phyloP scores from a whole-genome alignment of 2,329 filamentous ascomycete species.

The Ophiocordyceps camponoti-floridani region DNA sequence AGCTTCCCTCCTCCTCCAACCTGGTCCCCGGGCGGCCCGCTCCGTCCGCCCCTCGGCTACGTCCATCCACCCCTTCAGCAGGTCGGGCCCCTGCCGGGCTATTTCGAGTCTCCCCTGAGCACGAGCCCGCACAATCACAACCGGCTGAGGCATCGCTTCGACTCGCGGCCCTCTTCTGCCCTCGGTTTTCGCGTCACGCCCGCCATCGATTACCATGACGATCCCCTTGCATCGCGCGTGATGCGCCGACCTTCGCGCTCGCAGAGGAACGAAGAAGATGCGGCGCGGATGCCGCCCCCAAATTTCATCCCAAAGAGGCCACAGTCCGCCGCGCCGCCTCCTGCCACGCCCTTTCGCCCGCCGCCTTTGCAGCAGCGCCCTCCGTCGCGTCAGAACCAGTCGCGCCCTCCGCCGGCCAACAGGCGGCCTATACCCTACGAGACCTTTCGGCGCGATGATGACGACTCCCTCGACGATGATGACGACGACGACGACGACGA shows the following conservation, averaged over 20 bases:
- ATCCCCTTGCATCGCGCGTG: slow-evolving; percentile 18
- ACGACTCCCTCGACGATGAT: not conserved
- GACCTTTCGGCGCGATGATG: slow-evolving; percentile 3
- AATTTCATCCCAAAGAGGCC: slow-evolving; percentile 25
- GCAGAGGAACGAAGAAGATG: slow-evolving; percentile 25
- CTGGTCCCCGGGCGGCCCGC: slow-evolving; percentile 7
- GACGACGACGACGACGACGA: slow-evolving; percentile 5
- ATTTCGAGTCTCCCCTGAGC: slow-evolving; percentile 9
- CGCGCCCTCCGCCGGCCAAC: slow-evolving; percentile 11
- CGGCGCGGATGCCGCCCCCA: slow-evolving; percentile 30
- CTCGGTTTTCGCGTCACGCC: slow-evolving; percentile 17
- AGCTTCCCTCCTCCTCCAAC: slow-evolving; percentile 14
- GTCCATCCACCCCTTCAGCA: slow-evolving; percentile 12
- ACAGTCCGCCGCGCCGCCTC: slow-evolving; percentile 14
- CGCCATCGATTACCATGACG: slow-evolving; percentile 16
- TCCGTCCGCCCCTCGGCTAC: slow-evolving; percentile 8
- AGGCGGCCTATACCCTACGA: slow-evolving; percentile 13
- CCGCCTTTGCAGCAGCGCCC: slow-evolving; percentile 8
- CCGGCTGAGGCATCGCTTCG: slow-evolving; percentile 16
- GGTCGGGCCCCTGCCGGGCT: slow-evolving; percentile 10
- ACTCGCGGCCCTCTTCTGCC: slow-evolving; percentile 17
- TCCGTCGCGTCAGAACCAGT: slow-evolving; percentile 9
- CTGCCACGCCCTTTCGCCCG: slow-evolving; percentile 11
- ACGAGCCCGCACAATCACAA: slow-evolving; percentile 8
- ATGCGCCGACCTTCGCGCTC: slow-evolving; percentile 23